A percentile compares a stretch with the other conserved stretches of the same genome.
Evolutionary conservation across 2,329 filamentous ascomycete species (phyloP).

Genomic region (Fusarium solani-melongenae): DNA sequence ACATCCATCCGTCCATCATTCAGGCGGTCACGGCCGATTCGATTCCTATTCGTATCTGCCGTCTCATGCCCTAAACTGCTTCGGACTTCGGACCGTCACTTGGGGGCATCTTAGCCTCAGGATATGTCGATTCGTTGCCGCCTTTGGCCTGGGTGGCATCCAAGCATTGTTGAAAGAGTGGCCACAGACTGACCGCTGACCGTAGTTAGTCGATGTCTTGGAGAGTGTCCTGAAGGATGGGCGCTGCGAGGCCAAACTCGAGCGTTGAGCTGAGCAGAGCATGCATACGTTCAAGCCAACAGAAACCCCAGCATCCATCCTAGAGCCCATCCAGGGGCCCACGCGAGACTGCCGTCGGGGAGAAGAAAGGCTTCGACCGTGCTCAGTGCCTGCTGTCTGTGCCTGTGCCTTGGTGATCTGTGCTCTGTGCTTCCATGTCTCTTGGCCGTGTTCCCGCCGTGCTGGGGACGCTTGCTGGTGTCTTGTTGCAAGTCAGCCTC

Average conservation of each 20-base stretch:
- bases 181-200: constrained; percentile 2
- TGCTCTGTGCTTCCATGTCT: not conserved
- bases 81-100: constrained; percentile 26
- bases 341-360: constrained; percentile 31
- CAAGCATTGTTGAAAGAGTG: not conserved
- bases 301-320: constrained; percentile 8
- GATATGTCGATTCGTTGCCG: constrained; percentile 21
- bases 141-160: constrained; percentile 22
- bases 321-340: constrained; percentile 23
- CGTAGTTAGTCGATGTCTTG: constrained; percentile 1
- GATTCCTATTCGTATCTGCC: constrained; percentile 24
- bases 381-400: constrained; percentile 5
- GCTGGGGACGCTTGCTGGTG: not conserved
- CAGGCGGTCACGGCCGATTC: constrained; percentile 14
- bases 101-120: constrained; percentile 1
- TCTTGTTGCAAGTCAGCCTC: constrained; percentile 2
- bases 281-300: not conserved
- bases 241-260: not conserved
- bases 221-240: not conserved
- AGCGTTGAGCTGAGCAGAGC: constrained; percentile 13
- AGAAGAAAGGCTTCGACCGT: constrained; percentile 8
- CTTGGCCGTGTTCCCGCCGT: not conserved
- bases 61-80: constrained; percentile 25
- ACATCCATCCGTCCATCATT: constrained; percentile 36
- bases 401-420: constrained; percentile 6